A percentile compares a stretch with the other conserved stretches of the same genome.
phyloP scores from a whole-genome alignment of 1,284 basidiomycete genomes.

The Malassezia caprae region DNA sequence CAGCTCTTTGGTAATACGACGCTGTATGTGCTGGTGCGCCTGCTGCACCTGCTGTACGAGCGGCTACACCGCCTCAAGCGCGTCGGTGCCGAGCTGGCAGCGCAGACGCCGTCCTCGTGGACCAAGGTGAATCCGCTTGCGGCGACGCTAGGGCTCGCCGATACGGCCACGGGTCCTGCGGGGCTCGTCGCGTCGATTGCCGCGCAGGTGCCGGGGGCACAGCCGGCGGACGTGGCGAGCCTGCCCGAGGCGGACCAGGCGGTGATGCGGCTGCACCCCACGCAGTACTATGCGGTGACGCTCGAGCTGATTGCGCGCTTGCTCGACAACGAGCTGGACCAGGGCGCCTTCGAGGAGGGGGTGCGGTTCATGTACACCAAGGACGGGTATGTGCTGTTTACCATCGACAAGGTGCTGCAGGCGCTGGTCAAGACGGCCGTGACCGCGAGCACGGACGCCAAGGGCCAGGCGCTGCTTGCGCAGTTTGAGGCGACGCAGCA shows the following conservation, averaged over 20 bases:
- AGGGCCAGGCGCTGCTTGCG: constrained; percentile 73
- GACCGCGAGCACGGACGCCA: constrained; percentile 64
- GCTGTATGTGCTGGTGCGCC: constrained; percentile 76
- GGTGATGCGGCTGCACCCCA: constrained; percentile 47
- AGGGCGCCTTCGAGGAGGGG: constrained; percentile 80
- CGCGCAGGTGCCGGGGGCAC: constrained; percentile 3
- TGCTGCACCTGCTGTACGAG: constrained; percentile 70
- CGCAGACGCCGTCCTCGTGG: constrained; percentile 22
- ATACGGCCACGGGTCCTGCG: constrained; percentile 50
- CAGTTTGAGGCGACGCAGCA: constrained; percentile 55
- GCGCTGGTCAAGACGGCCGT: constrained; percentile 54
- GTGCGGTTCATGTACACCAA: constrained; percentile 93
- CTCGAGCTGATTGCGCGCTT: constrained; percentile 84
- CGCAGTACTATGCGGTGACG: constrained; percentile 69
- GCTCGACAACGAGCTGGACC: constrained; percentile 85
- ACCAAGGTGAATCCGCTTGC: constrained; percentile 55
- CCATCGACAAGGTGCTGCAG: constrained; percentile 81
- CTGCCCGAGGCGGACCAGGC: constrained; percentile 35
- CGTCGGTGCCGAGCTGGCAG: constrained; percentile 54
- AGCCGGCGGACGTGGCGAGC: constrained; percentile 19
- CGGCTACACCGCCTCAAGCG: constrained; percentile 68
- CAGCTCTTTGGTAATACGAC: constrained; percentile 84
- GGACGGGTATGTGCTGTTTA: constrained; percentile 84
- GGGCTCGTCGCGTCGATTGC: constrained; percentile 33
- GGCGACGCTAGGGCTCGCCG: constrained; percentile 59